Conservation (phyloP, 257 asterid genomes). For the Nicotiana benthamiana region DNA sequence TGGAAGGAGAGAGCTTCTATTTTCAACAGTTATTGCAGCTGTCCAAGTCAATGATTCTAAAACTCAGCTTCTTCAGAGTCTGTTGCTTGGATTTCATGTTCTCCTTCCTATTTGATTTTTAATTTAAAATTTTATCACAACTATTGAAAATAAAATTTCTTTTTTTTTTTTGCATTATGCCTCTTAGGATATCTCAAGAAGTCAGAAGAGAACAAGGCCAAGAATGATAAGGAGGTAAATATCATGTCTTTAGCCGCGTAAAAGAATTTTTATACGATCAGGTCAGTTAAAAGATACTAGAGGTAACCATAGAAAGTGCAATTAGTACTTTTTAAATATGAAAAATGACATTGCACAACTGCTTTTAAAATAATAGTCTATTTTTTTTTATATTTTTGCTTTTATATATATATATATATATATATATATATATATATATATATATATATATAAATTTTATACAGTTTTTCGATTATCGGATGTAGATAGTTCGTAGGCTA, state of each 20-base stretch:
- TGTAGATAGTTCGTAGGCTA: too few relatives aligned
- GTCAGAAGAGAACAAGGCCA: slow-evolving; percentile 74
- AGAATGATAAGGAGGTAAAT: slow-evolving; percentile 81
- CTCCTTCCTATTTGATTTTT: background rate
- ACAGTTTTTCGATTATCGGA: too few relatives aligned
- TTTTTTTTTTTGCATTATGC: background rate
- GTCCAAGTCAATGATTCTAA: slow-evolving; percentile 35
- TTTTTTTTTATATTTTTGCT: too few relatives aligned
- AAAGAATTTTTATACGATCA: background rate
- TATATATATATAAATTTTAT: too few relatives aligned
- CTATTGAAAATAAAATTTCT: background rate
- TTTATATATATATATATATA: too few relatives aligned
- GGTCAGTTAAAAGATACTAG: background rate
- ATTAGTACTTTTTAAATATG: background rate
- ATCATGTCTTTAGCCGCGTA: rapidly evolving
- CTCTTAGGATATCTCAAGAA: slow-evolving; percentile 65
- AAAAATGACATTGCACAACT: too few relatives aligned
- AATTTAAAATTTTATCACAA: background rate
- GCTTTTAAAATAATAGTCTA: too few relatives aligned
- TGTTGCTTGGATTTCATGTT: background rate
- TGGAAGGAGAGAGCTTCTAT: slow-evolving; percentile 53
- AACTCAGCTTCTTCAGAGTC: slow-evolving; percentile 69
- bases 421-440: too few relatives aligned
- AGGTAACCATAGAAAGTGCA: background rate
- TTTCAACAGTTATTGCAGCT: slow-evolving; percentile 28